Base-by-base conservation (phyloP, 139 green algal genomes). In the Axilococcus clingmanii region DNA sequence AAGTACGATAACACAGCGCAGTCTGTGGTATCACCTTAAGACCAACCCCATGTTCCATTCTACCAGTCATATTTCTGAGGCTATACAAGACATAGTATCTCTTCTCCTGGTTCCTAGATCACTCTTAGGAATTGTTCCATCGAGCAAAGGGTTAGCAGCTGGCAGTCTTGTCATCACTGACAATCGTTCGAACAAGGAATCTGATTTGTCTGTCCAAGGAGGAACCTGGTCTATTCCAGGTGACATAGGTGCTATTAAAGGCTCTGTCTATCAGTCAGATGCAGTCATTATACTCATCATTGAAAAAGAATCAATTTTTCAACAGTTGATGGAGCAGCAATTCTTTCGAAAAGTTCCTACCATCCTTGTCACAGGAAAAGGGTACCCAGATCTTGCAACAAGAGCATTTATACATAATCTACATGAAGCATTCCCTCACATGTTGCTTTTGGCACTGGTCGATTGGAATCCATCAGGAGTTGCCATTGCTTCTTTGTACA, bases 291-390 rank as follows among this genome's bases (percentile, higher is more conserved):
- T 93, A 22, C 40, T 92, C 15, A 69, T 92, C 17, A 61, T 92
- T 3, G 82, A 92, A 61, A 92, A 91, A 66, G 84, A 94, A 29
- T 72, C 85, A 0, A 52, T 93, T 1, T 94, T 94, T 34, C 77
- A 86, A 54, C 17, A 61, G 3, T 28, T 48, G 15, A 12, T 38
- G 12, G 33, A 9, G 12, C 8, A 5, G 17, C 36, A 77, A 92
- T 46, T 64, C 72, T 1, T 66, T 92, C 38, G 32, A 59, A n/a
- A 58, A 81, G 60, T 69, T 78, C 44, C 31, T 65, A 2, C 55
- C 84, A 32, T 74, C 54, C 45, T 94, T 6, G 57, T 89, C 2
- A 95, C 86, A 1, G 85, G 64, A 20, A 87, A 81, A 48, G 86
- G 85, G 28, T 69, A 87, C 49, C 85, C 85, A 3, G 85, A 94